A percentile compares a stretch with the other conserved stretches of the same genome.
Conservation (phyloP, 352 stramenopile genomes). For the Chrysophaeum taylorii region DNA sequence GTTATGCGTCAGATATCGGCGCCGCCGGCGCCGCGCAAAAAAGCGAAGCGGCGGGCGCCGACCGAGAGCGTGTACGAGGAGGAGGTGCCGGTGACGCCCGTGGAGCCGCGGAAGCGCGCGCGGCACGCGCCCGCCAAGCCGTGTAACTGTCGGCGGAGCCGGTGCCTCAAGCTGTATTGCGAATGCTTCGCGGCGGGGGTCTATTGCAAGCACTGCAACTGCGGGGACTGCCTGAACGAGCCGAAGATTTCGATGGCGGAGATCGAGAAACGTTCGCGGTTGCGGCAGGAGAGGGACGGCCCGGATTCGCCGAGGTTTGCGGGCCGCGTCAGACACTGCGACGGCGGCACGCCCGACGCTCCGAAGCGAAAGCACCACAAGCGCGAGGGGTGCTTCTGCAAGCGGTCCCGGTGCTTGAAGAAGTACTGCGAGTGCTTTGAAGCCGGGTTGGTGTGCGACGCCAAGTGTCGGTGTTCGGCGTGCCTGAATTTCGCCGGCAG, state of each 20-base stretch:
- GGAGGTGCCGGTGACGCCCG: too few relatives aligned
- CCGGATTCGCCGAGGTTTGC: neutral
- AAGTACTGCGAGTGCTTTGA: conserved; percentile 98
- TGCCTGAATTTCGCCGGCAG: conserved; percentile 56
- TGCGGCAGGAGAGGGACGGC: neutral
- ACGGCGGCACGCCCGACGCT: conserved; percentile 16
- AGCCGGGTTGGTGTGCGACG: conserved; percentile 62
- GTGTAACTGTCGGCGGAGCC: conserved; percentile 91
- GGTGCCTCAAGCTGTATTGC: conserved; percentile 86
- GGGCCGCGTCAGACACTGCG: neutral
- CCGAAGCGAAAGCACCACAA: conserved; percentile 27
- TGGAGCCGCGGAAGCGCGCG: too few relatives aligned
- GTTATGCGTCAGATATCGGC: too few relatives aligned
- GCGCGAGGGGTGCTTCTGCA: conserved; percentile 77
- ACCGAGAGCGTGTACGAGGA: too few relatives aligned
- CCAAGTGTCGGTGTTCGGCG: conserved; percentile 69
- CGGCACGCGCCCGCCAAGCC: too few relatives aligned
- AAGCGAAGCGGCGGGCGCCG: too few relatives aligned
- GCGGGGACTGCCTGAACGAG: conserved; percentile 82
- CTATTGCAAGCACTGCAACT: conserved; percentile 78
- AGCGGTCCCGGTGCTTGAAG: conserved; percentile 92
- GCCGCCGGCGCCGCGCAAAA: too few relatives aligned
- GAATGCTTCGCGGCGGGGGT: conserved; percentile 62
- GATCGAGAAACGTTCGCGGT: neutral
- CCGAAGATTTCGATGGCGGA: conserved; percentile 13